Conservation (phyloP, 257 asterid species). For the Plantago ovata region DNA sequence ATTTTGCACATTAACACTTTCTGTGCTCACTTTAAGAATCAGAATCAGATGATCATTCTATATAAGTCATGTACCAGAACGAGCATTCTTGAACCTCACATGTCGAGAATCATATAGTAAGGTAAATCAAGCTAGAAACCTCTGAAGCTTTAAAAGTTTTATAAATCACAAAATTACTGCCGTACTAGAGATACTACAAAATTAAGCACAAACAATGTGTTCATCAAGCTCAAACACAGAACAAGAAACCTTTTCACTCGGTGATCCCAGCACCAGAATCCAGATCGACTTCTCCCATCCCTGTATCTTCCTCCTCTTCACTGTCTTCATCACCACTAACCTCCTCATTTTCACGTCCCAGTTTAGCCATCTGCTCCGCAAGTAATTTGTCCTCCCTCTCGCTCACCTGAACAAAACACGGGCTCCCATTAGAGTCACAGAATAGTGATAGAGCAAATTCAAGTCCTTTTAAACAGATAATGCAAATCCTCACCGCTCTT, state of each 20-base stretch:
- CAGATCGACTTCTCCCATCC: slow-evolving; percentile 86
- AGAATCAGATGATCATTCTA: too few species aligned
- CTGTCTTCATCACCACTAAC: slow-evolving; percentile 83
- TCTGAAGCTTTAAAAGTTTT: too few species aligned
- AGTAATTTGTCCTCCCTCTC: slow-evolving; percentile 90
- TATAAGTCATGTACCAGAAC: too few species aligned
- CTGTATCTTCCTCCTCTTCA: slow-evolving; percentile 95
- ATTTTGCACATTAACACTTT: too few species aligned
- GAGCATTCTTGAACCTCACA: too few species aligned
- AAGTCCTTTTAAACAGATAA: background rate
- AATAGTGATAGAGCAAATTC: background rate
- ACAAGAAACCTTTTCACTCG: background rate
- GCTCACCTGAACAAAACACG: slow-evolving; percentile 62
- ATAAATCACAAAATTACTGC: too few species aligned
- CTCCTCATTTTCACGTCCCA: slow-evolving; percentile 71
- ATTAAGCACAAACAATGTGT: background rate
- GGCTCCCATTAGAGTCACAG: background rate
- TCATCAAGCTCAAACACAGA: background rate
- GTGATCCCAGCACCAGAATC: slow-evolving; percentile 28
- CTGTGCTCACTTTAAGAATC: too few species aligned
- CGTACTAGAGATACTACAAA: too few species aligned
- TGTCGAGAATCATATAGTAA: too few species aligned
- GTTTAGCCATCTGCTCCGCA: slow-evolving; percentile 76
- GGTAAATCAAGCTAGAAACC: too few species aligned
- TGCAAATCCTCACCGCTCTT: slow-evolving; percentile 72